Evolutionary conservation across 768 basidiomycete species (phyloP), one percentile per base, ranked within the genome.

Genomic region (Agrocybe praecox): DNA sequence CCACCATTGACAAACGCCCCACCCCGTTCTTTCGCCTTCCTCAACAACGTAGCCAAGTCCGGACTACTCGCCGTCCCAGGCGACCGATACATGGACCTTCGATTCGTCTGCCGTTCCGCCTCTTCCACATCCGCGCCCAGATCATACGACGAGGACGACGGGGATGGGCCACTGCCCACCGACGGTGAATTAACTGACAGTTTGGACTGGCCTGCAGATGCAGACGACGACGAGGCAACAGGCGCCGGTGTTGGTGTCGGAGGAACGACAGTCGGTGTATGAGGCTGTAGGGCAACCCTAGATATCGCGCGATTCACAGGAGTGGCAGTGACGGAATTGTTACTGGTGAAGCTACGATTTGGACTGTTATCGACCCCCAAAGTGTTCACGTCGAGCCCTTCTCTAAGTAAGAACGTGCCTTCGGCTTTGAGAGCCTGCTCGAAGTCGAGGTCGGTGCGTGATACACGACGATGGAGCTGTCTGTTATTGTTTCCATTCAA

Each of bases 21-120:
- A 18, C 84, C 84, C 49, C 81, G 76, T 65, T 89, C 89, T 72
- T 88, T 92, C 15, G 91, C 89, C 73, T 94, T 95, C 59, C 88
- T 81, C 52, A 95, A 71, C 52, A 97, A 79, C 10, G 92, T 94
- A 4, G 92, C 92, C 19, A 97, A 79, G 72, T 98, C 95, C 23
- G 95, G 96, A 67, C 90, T 94, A 64, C 90, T 92, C 32, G 94
- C 90, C 8, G 93, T 96, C 43, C 94, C 95, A 11, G 90, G 81
- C 18, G 91, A 89, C 55, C 95, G 81, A 69, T 94, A 95, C 76
- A 97, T 84, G 60, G 90, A 92, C 49, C 92, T 83, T 45, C 92
- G 83, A 69, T 90, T 90, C 8, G 83, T 84, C 65, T 88, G 86
- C 65, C 84, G 80, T 63, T 89, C 88, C n/a, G 72, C 69, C 10